phyloP scores from a whole-genome alignment of 202 grass and related monocot genomes.

The Digitaria exilis region DNA sequence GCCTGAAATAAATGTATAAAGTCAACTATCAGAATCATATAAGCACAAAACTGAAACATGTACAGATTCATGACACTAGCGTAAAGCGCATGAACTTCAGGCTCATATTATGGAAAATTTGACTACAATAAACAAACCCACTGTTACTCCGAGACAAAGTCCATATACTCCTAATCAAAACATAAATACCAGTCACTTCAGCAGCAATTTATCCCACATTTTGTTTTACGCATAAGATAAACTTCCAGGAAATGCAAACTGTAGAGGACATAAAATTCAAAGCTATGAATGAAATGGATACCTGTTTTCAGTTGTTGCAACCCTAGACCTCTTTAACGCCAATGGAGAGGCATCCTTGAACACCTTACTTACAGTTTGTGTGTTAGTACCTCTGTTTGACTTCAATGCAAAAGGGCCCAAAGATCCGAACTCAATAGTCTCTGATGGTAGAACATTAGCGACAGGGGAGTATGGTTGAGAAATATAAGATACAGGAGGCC shows the following conservation, averaged over 20 bases:
- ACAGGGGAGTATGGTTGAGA: slow-evolving; percentile 3
- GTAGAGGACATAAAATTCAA: slow-evolving; percentile 11
- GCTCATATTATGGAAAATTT: not conserved
- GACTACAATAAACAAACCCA: not conserved
- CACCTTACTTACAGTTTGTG: not conserved
- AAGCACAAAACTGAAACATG: not conserved
- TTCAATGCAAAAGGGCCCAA: slow-evolving; percentile 61
- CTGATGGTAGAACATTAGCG: not conserved
- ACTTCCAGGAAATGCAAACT: not conserved
- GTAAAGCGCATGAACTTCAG: not conserved
- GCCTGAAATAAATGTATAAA: slow-evolving; percentile 48
- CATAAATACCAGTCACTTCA: not conserved
- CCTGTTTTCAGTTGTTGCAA: slow-evolving; percentile 34
- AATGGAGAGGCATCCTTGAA: slow-evolving; percentile 9
- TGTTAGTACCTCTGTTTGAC: slow-evolving; percentile 14
- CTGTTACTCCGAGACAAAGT: too few relatives aligned
- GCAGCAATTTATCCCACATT: slow-evolving; percentile 3
- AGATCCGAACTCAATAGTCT: slow-evolving; percentile 63
- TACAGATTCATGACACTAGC: not conserved
- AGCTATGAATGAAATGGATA: slow-evolving; percentile 1
- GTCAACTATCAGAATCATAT: not conserved
- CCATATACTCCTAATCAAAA: not conserved
- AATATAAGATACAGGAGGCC: slow-evolving; percentile 15
- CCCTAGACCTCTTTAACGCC: slow-evolving; percentile 24
- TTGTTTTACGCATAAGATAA: too few relatives aligned